Base-by-base conservation (phyloP, 164 flowering plant species). In the Cinnamomum micranthum region DNA sequence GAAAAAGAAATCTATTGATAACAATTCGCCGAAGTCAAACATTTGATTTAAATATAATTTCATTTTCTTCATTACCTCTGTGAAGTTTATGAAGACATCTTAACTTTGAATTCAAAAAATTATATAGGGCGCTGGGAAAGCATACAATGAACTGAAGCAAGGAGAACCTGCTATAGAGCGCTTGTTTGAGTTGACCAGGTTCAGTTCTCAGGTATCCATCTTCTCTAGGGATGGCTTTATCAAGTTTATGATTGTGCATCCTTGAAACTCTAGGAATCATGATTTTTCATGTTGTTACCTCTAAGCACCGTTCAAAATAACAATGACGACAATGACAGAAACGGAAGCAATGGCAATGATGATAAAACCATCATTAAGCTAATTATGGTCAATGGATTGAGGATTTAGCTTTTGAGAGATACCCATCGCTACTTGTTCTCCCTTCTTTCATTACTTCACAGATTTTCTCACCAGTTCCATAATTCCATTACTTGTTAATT, bases 121-220 rank as follows among this genome's bases (percentile, higher is more conserved):
- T 71, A 52, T 77, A 86, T 92, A 96, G 99, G 97, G 75, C 84
- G 78, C 92, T 64, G 98, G 97, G 65, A 96, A 94, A 83, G 97
- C 99, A 68, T 92, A 96, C 85, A 94, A 92, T 77, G 99, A 96
- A 68, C 80, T 86, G 88, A 96, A 91, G 84, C 91, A 94, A 83
- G 98, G 94, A 77, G 97, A 96, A 75, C 97, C 99, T 68, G 97
- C 98, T 71, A 84, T 96, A 60, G 92, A 94, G 75, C 91, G 97
- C 51, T 81, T 96, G 79, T 87, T 92, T 86, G 92, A 86, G 70
- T 82, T 94, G 73, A 86, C 91, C 62, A 84, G 74, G 76, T 91
- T 86, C 76, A 83, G 76, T 64, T 69, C 88, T 66, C 84, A 90
- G 98, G 99, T 95, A 81, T 27, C 73, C 47, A 58, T 70, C 11